These are phyloP conservation scores for Flaveria sonorensis DNA, from an alignment of 129 eudicot species.

Conservation along the genomic window DNA sequence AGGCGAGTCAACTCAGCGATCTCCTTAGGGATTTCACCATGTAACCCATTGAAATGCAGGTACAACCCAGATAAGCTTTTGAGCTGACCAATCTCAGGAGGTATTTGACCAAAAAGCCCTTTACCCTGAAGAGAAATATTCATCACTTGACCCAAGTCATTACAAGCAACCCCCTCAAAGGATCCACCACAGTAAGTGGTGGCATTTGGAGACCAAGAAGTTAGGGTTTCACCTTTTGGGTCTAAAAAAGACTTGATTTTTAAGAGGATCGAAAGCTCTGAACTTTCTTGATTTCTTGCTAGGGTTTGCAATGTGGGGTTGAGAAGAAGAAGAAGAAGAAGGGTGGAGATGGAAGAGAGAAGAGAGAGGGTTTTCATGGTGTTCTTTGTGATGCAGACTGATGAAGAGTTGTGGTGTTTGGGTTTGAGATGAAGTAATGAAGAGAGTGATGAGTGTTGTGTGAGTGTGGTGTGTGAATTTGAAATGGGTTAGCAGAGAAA, in stretches of 20 bases:
- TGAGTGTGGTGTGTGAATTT: conserved; percentile 23
- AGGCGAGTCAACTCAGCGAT: conserved; percentile 73
- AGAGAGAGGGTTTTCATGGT: conserved; percentile 34
- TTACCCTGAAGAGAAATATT: conserved; percentile 95
- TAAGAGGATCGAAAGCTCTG: conserved; percentile 49
- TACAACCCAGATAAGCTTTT: conserved; percentile 84
- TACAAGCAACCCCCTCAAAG: conserved; percentile 83
- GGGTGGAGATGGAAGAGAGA: conserved; percentile 18
- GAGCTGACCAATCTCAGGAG: conserved; percentile 84
- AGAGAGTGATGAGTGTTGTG: conserved; percentile 28
- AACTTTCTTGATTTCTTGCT: conserved; percentile 24
- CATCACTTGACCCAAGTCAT: conserved; percentile 69
- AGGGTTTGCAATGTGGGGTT: conserved; percentile 26
- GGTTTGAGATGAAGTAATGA: conserved; percentile 36
- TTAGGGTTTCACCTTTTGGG: conserved; percentile 56
- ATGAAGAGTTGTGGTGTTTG: conserved; percentile 15
- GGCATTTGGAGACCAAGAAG: conserved; percentile 71
- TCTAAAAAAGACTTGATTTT: conserved; percentile 66
- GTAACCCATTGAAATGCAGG: conserved; percentile 76
- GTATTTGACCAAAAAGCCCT: conserved; percentile 73
- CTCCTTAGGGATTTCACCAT: conserved; percentile 79
- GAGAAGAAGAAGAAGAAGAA: conserved; percentile 23
- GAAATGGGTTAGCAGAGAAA: conserved; percentile 34
- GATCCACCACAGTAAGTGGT: conserved; percentile 61
- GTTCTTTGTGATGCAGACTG: neutral